Conservation (phyloP, 495 filamentous ascomycete species). For the Hyaloscypha finlandica region DNA sequence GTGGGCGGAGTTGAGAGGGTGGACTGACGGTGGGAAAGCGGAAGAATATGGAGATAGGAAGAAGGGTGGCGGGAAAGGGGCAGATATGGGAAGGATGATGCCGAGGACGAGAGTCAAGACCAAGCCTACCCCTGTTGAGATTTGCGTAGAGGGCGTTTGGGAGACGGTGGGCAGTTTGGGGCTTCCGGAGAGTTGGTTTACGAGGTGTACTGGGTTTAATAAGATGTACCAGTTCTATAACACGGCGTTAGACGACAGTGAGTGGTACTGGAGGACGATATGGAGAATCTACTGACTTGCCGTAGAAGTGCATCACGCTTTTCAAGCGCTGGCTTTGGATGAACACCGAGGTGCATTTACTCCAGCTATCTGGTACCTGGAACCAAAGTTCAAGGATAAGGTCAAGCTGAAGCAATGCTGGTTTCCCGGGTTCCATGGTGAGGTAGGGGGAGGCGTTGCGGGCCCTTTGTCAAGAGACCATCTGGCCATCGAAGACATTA, state of each 20-base stretch:
- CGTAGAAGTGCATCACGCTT: conserved; percentile 58
- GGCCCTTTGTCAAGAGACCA: not conserved
- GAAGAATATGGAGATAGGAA: not conserved
- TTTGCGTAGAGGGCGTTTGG: conserved; percentile 53
- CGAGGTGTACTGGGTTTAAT: conserved; percentile 32
- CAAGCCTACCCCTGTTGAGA: conserved; percentile 5
- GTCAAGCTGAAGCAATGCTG: conserved; percentile 64
- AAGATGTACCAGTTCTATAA: conserved; percentile 19
- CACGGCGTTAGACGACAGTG: conserved; percentile 18
- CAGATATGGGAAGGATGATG: not conserved
- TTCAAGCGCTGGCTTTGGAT: conserved; percentile 71
- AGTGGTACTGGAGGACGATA: not conserved
- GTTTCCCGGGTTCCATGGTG: conserved; percentile 70
- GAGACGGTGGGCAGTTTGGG: conserved; percentile 52
- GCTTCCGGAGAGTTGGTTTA: conserved; percentile 37
- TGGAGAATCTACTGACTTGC: conserved; percentile 2
- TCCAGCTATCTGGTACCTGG: conserved; percentile 14
- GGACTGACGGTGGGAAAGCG: not conserved
- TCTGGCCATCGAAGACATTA: conserved; percentile 5
- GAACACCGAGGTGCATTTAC: conserved; percentile 65
- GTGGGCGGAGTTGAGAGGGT: conserved; percentile 24
- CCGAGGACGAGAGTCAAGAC: not conserved
- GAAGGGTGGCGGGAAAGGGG: not conserved
- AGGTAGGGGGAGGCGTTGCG: conserved; percentile 55
- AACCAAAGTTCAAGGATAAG: conserved; percentile 44